phyloP scores from a whole-genome alignment of 805 yeast species.

The Danielia reshetovae region DNA sequence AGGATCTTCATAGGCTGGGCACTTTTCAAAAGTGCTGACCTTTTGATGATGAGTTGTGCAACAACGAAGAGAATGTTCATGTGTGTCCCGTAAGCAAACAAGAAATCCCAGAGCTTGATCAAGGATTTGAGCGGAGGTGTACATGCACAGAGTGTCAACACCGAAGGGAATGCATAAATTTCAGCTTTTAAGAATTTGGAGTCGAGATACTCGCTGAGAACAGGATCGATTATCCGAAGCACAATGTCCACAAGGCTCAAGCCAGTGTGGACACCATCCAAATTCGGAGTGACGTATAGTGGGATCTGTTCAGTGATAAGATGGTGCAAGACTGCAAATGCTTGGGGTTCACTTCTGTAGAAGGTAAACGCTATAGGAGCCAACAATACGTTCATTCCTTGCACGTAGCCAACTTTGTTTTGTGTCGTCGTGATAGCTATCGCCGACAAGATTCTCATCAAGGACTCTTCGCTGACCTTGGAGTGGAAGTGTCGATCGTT shows the following conservation, averaged over 20 bases:
- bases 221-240: slow-evolving; percentile 67
- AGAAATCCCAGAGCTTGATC: slow-evolving; percentile 80
- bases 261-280: slow-evolving; percentile 81
- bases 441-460: slow-evolving; percentile 69
- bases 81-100: slow-evolving; percentile 88
- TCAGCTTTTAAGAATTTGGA: slow-evolving; percentile 74
- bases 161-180: slow-evolving; percentile 81
- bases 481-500: slow-evolving; percentile 63
- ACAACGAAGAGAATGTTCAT: slow-evolving; percentile 80
- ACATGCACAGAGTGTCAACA: slow-evolving; percentile 80
- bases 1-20: slow-evolving; percentile 71
- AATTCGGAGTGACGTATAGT: slow-evolving; percentile 67
- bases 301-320: slow-evolving; percentile 67
- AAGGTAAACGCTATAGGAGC: slow-evolving; percentile 80
- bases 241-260: slow-evolving; percentile 69
- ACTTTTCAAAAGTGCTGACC: slow-evolving; percentile 57
- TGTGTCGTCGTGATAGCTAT: slow-evolving; percentile 48
- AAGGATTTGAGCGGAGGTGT: slow-evolving; percentile 80
- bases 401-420: slow-evolving; percentile 61
- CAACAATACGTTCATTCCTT: slow-evolving; percentile 82
- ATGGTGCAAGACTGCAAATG: slow-evolving; percentile 65
- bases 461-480: slow-evolving; percentile 64
- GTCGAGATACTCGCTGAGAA: slow-evolving; percentile 54
- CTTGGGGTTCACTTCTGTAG: slow-evolving; percentile 76
- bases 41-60: slow-evolving; percentile 71